These are phyloP conservation scores for Cercospora zeae-maydis DNA, from an alignment of 2,329 filamentous ascomycete genomes.

Conservation along the genomic window DNA sequence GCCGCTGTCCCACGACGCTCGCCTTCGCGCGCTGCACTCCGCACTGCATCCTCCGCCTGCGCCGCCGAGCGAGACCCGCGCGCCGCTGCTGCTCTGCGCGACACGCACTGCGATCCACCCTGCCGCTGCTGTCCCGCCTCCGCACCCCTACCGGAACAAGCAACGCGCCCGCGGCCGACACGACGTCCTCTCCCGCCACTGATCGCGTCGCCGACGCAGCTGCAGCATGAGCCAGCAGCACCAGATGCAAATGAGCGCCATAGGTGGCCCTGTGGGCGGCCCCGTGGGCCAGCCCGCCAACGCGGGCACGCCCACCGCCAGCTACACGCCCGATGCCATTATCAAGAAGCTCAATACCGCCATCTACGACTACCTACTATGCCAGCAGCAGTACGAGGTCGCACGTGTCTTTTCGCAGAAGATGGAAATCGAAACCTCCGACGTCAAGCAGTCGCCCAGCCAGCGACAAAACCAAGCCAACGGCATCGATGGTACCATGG, in stretches of 20 bases:
- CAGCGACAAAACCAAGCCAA: constrained; percentile 58
- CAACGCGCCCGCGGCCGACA: constrained; percentile 1
- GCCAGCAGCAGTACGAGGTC: constrained; percentile 77
- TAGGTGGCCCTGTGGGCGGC: constrained; percentile 54
- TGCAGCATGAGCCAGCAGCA: constrained; percentile 56
- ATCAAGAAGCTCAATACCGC: constrained; percentile 67
- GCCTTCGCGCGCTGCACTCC: neutral
- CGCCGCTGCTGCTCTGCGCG: neutral
- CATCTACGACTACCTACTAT: constrained; percentile 89
- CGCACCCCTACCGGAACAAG: neutral
- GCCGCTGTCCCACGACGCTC: neutral
- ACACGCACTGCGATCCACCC: neutral
- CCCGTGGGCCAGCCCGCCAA: constrained; percentile 51
- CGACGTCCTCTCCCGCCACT: neutral
- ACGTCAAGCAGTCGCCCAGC: constrained; percentile 60
- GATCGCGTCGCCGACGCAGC: constrained; percentile 14
- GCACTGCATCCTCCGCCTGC: neutral
- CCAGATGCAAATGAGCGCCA: constrained; percentile 62
- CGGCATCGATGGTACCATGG: constrained; percentile 66
- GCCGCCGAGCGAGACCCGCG: neutral
- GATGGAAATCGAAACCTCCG: constrained; percentile 42
- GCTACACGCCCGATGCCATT: constrained; percentile 50
- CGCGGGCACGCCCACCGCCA: constrained; percentile 30
- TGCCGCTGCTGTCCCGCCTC: neutral
- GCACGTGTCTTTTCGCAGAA: constrained; percentile 67